These are phyloP conservation scores for Penicillium ucsense DNA, from an alignment of 495 filamentous ascomycete species.

Conservation along the genomic window DNA sequence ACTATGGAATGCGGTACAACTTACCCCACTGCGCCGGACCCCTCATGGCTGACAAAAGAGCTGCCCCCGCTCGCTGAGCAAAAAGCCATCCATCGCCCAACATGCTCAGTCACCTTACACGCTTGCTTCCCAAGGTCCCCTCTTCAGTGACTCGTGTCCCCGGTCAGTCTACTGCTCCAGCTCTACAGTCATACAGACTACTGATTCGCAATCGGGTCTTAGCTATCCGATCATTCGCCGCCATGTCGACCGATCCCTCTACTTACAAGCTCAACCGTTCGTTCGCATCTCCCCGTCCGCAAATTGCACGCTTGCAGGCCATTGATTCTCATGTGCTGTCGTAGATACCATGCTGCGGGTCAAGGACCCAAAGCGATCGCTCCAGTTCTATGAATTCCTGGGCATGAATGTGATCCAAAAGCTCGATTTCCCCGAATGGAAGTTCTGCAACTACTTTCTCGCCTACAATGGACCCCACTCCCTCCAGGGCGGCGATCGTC, in stretches of 20 bases:
- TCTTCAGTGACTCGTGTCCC: conserved; percentile 10
- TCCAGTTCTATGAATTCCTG: conserved; percentile 92
- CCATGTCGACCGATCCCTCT: conserved; percentile 70
- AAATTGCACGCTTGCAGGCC: not conserved
- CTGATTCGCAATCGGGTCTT: conserved; percentile 7
- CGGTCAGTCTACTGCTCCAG: not conserved
- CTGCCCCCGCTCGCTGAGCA: not conserved
- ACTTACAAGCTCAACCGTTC: conserved; percentile 86
- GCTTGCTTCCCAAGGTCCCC: conserved; percentile 20
- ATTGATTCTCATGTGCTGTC: conserved; percentile 9
- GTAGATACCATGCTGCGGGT: conserved; percentile 69
- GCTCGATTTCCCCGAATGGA: conserved; percentile 63
- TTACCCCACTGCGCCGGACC: not conserved
- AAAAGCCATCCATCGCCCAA: not conserved
- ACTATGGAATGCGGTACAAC: not conserved
- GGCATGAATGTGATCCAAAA: conserved; percentile 78
- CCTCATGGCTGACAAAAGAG: conserved; percentile 5
- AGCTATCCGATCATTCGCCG: conserved; percentile 35
- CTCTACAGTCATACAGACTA: conserved; percentile 1
- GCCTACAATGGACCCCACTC: conserved; percentile 59
- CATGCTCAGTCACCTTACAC: conserved; percentile 1
- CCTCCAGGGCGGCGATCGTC: conserved; percentile 62
- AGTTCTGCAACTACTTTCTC: conserved; percentile 66
- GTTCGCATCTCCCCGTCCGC: conserved; percentile 10
- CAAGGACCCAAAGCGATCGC: conserved; percentile 83